Base-by-base conservation (phyloP, 495 filamentous ascomycete species). In the Trichocladium antarcticum region DNA sequence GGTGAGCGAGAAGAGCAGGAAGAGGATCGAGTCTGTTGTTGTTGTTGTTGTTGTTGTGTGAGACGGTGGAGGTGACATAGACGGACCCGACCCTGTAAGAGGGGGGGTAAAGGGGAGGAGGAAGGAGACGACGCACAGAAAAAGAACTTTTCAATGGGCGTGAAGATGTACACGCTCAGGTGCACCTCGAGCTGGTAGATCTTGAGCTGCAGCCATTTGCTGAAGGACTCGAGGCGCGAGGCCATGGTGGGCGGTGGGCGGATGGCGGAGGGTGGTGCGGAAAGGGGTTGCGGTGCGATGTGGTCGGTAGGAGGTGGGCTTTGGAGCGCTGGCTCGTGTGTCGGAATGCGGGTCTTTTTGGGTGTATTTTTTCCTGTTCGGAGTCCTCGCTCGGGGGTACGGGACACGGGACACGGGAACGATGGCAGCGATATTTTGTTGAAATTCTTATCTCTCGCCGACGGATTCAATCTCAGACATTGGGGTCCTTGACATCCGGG, bases 1-100 rank as follows among this genome's bases (percentile, higher is more conserved):
- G 59, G 94, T 78, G 74, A 97, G 82, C 55, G 79, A 80, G 66
- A 86, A 66, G 59, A 93, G 80, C 57, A 93, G 80, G 68, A 98
- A 88, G 61, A 95, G 74, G 62, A 95, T 75, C 9, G 85, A 89
- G 74, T 95, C 92, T 98, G 11, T 14, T 36, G n/a, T n/a, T n/a
- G n/a, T n/a, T n/a, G n/a, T n/a, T n/a, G n/a, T n/a, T n/a, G n/a
- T n/a, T n/a, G n/a, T 38, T 6, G 6, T 8, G 3, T 38, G 7
- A 38, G 37, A n/a, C 11, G 34, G 11, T 17, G 17, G 37, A n/a
- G 35, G 16, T 37, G 14, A n/a, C 4, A n/a, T 6, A 36, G 5
- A 12, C 4, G 34, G 12, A 14, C 34, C 5, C 5, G 34, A 14
- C 12, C n/a, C n/a, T 14, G 15, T 12, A 10, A 15, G 11, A 16